Conservation (phyloP, 2,329 filamentous ascomycete species). For the Spiromastix sp. region DNA sequence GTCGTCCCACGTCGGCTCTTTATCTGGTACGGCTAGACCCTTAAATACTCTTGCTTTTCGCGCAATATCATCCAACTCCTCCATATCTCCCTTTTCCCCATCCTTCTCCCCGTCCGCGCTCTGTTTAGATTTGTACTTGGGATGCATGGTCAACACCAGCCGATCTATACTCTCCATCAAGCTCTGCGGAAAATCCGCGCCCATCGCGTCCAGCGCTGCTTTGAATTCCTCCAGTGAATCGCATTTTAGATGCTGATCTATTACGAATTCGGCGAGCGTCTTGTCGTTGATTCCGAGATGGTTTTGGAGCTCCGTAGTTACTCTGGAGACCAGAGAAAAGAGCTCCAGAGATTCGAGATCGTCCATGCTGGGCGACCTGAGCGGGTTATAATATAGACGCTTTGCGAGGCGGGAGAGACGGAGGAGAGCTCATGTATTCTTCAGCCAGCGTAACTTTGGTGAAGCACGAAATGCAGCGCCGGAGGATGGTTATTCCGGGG, state of each 20-base stretch:
- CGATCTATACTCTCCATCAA: constrained; percentile 87
- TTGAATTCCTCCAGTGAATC: constrained; percentile 63
- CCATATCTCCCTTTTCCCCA: constrained; percentile 34
- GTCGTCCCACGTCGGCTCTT: constrained; percentile 47
- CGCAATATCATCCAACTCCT: constrained; percentile 38
- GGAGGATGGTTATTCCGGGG: constrained; percentile 6
- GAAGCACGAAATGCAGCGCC: too few species aligned
- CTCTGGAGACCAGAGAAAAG: constrained; percentile 86
- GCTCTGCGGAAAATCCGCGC: constrained; percentile 74
- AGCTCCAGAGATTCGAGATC: constrained; percentile 86
- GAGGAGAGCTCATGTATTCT: too few species aligned
- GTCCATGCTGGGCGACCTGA: too few species aligned
- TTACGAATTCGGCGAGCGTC: constrained; percentile 91
- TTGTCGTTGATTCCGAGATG: constrained; percentile 88
- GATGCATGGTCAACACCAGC: constrained; percentile 79
- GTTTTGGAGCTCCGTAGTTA: constrained; percentile 89
- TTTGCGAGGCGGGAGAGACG: too few species aligned
- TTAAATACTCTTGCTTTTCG: constrained; percentile 84
- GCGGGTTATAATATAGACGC: too few species aligned
- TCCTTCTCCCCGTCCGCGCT: constrained; percentile 24
- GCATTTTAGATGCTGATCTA: constrained; percentile 75
- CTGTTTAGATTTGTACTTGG: constrained; percentile 62
- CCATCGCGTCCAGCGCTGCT: constrained; percentile 61
- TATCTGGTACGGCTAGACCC: constrained; percentile 78
- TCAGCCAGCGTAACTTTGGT: too few species aligned